Conservation (phyloP, 352 stramenopile genomes). For the Globisporangium perplexum region DNA sequence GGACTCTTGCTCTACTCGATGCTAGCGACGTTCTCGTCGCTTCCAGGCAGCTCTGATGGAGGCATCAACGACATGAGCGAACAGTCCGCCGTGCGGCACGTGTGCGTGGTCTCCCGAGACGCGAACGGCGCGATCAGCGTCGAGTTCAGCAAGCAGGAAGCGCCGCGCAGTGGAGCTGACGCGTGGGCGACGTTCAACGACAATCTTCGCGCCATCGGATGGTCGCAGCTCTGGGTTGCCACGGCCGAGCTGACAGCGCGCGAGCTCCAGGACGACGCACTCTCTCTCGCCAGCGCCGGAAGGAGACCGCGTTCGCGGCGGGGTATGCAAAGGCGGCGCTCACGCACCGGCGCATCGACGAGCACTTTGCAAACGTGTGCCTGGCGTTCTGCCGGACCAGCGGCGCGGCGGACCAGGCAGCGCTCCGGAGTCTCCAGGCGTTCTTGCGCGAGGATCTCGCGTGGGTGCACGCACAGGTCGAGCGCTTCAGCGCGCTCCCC, state of each 20-base stretch:
- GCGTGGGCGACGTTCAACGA: slow-evolving; percentile 51
- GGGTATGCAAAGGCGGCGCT: slow-evolving; percentile 53
- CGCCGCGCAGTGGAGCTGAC: slow-evolving; percentile 6
- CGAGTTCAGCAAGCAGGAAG: slow-evolving; percentile 5
- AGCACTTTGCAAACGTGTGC: slow-evolving; percentile 56
- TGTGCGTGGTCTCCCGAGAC: slow-evolving; percentile 6
- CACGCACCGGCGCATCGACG: slow-evolving; percentile 57
- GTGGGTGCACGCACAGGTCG: slow-evolving; percentile 37
- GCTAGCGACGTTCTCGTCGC: not conserved
- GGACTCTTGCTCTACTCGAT: slow-evolving; percentile 5
- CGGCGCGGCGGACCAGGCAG: slow-evolving; percentile 23
- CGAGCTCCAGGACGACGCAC: slow-evolving; percentile 14
- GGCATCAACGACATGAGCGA: not conserved
- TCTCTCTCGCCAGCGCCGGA: slow-evolving; percentile 11
- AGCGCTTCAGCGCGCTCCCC: slow-evolving; percentile 11
- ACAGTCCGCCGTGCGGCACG: not conserved
- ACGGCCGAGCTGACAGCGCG: slow-evolving; percentile 17
- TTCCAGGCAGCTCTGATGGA: too few relatives aligned
- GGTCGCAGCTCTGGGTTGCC: slow-evolving; percentile 55
- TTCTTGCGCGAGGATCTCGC: slow-evolving; percentile 44
- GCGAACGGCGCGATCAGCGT: not conserved
- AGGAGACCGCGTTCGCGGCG: slow-evolving; percentile 42
- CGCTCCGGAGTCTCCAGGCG: slow-evolving; percentile 16
- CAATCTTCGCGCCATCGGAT: slow-evolving; percentile 34
- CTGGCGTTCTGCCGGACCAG: slow-evolving; percentile 39